phyloP scores from a whole-genome alignment of 2,329 filamentous ascomycete genomes.

The Rachicladosporium sp. region DNA sequence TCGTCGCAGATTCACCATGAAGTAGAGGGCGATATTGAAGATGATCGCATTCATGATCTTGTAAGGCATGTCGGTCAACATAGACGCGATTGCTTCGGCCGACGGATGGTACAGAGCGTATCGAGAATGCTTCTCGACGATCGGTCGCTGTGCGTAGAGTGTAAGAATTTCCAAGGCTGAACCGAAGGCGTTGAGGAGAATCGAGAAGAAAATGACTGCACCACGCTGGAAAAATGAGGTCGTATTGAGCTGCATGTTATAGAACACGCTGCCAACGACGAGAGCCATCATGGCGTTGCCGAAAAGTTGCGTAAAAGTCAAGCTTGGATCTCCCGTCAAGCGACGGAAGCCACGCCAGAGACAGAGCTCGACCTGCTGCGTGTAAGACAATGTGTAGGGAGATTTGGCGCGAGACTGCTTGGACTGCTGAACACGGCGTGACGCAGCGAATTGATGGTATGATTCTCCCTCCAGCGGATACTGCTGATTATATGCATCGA shows the following conservation, averaged over 20 bases:
- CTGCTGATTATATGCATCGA: slow-evolving; percentile 34
- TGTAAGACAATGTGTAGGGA: slow-evolving; percentile 69
- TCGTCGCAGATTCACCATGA: slow-evolving; percentile 70
- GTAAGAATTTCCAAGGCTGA: slow-evolving; percentile 75
- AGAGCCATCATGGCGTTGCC: slow-evolving; percentile 66
- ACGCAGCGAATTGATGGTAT: slow-evolving; percentile 33
- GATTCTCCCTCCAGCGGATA: slow-evolving; percentile 34
- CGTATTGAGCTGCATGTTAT: slow-evolving; percentile 48
- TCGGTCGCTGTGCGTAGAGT: slow-evolving; percentile 76
- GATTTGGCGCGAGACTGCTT: slow-evolving; percentile 50
- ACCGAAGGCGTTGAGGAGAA: slow-evolving; percentile 74
- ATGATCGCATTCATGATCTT: slow-evolving; percentile 61
- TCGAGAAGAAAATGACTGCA: slow-evolving; percentile 74
- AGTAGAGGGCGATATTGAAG: slow-evolving; percentile 76
- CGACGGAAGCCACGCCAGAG: slow-evolving; percentile 70
- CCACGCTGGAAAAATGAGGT: slow-evolving; percentile 73
- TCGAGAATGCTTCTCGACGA: slow-evolving; percentile 78
- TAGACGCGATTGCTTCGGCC: slow-evolving; percentile 75
- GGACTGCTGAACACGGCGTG: slow-evolving; percentile 35
- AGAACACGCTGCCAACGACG: slow-evolving; percentile 72
- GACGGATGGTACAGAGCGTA: slow-evolving; percentile 86
- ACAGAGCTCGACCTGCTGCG: slow-evolving; percentile 66
- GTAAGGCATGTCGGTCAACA: slow-evolving; percentile 76
- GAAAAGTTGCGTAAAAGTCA: slow-evolving; percentile 55
- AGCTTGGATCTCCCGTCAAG: slow-evolving; percentile 61